Base-by-base conservation (phyloP, 83 land plant species). In the Larix sibirica region DNA sequence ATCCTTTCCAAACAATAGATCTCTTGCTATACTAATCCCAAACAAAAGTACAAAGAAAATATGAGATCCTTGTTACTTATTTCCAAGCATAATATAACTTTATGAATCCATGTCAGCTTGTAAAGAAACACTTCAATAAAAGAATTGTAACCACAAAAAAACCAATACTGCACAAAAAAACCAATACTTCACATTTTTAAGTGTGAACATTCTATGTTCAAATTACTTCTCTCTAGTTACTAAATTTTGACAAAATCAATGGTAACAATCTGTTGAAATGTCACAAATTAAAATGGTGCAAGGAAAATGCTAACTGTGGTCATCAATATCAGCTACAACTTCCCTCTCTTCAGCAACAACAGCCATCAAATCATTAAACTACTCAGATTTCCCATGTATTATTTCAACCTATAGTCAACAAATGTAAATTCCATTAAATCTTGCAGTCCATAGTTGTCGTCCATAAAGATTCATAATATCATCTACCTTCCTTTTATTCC, bases 291-390 rank as follows among this genome's bases (percentile, higher is more conserved):
- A 10, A 73, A 73, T 2, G 4, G n/a, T 1, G 8, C 31, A 69
- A 69, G 5, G 28, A 28, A 28, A 28, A 28, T 5, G 2, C 44
- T 69, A 69, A 42, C 74, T 69, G 18, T 16, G 2, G 18, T 42
- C 74, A 69, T 63, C 77, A 33, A 77, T 85, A 28, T 63, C 83
- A 3, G 79, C 91, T 13, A 44, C 88, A 13, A 23, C 76, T 17
- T 86, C 89, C 68, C 92, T 90, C 80, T 91, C 94, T 28, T 90
- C 94, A 1, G 1, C 36, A 42, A 88, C 90, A 80, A 95, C 95
- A n/a, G 93, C 95, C 96, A 94, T 90, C 85, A 28, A 80, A 66
- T 92, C 92, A 83, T 94, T 95, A 83, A 90, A 94, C 62, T 92
- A 84, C 73, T 87, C 90, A 17, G 96, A 84, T 85, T 94, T 94